Conservation (phyloP, 2,329 filamentous ascomycete genomes). For the Penicillium sp. region DNA sequence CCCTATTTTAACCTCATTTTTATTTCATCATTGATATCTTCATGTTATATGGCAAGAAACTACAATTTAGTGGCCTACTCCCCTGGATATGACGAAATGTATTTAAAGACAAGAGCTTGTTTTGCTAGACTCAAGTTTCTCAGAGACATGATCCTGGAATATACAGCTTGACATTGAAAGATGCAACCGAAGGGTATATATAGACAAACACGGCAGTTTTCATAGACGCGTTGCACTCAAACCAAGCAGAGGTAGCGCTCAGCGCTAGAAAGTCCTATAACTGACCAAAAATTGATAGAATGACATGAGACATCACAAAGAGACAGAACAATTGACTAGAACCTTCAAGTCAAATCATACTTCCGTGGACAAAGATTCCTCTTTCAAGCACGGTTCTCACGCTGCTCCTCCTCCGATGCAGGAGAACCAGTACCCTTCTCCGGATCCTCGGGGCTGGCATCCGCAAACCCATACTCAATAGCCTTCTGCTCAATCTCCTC, state of each 20-base stretch:
- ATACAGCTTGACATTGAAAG: too few relatives aligned
- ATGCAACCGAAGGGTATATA: not conserved
- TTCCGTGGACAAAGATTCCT: too few relatives aligned
- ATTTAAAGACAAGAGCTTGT: too few relatives aligned
- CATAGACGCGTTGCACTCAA: not conserved
- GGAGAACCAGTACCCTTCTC: slow-evolving; percentile 32
- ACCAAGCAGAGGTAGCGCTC: slow-evolving; percentile 20
- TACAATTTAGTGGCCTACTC: too few relatives aligned
- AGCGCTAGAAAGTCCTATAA: slow-evolving; percentile 20
- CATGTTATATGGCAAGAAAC: too few relatives aligned
- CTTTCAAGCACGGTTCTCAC: slow-evolving; percentile 17
- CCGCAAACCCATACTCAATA: slow-evolving; percentile 39
- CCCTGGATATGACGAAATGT: too few relatives aligned
- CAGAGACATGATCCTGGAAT: too few relatives aligned
- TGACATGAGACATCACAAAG: not conserved
- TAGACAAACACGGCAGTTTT: not conserved
- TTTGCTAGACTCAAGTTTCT: too few relatives aligned
- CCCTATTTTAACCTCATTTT: too few relatives aligned
- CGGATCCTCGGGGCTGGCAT: slow-evolving; percentile 25
- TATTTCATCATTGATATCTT: too few relatives aligned
- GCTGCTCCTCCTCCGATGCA: slow-evolving; percentile 23
- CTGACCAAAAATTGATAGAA: not conserved
- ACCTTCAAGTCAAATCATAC: not conserved
- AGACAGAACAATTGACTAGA: not conserved
- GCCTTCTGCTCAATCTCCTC: slow-evolving; percentile 45